These are phyloP conservation scores for Amphicarpaea edgeworthii DNA, from an alignment of 306 rosid genomes.

Conservation along the genomic window DNA sequence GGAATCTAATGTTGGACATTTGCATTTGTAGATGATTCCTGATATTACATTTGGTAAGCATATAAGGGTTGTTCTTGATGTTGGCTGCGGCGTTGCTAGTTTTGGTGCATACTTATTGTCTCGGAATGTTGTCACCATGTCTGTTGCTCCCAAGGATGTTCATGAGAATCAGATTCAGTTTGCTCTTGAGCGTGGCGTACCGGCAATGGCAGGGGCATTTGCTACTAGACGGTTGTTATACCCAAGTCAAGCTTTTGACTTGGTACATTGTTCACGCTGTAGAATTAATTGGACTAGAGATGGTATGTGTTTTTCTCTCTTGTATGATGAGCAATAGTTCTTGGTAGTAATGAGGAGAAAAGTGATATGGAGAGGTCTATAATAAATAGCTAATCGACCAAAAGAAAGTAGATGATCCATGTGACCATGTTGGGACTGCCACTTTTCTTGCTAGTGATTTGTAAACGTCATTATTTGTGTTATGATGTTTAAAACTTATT, in stretches of 20 bases:
- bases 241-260: slow-evolving; percentile 96
- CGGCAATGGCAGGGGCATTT: slow-evolving; percentile 94
- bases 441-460: slow-evolving; percentile 23
- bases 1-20: slow-evolving; percentile 47
- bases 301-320: slow-evolving; percentile 60
- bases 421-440: slow-evolving; percentile 12
- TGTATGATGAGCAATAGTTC: slow-evolving; percentile 22
- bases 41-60: slow-evolving; percentile 86
- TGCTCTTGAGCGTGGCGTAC: slow-evolving; percentile 99
- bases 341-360: slow-evolving; percentile 37
- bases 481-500: slow-evolving; percentile 30
- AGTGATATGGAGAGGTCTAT: slow-evolving; percentile 15
- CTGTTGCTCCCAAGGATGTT: slow-evolving; percentile 95
- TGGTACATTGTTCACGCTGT: slow-evolving; percentile 95
- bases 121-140: slow-evolving; percentile 84
- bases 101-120: slow-evolving; percentile 87
- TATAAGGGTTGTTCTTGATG: slow-evolving; percentile 83
- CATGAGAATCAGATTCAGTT: slow-evolving; percentile 98
- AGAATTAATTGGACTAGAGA: slow-evolving; percentile 96
- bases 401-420: slow-evolving; percentile 6
- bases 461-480: slow-evolving; percentile 14
- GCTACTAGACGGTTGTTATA: slow-evolving; percentile 83
- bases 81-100: slow-evolving; percentile 98
- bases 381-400: slow-evolving; percentile 26
- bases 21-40: slow-evolving; percentile 68